Percentiles rank a stretch among this genome's conserved stretches.
These are phyloP conservation scores for Coemansia erecta DNA, from an alignment of 192 early-diverging fungal species.

Conservation along the genomic window DNA sequence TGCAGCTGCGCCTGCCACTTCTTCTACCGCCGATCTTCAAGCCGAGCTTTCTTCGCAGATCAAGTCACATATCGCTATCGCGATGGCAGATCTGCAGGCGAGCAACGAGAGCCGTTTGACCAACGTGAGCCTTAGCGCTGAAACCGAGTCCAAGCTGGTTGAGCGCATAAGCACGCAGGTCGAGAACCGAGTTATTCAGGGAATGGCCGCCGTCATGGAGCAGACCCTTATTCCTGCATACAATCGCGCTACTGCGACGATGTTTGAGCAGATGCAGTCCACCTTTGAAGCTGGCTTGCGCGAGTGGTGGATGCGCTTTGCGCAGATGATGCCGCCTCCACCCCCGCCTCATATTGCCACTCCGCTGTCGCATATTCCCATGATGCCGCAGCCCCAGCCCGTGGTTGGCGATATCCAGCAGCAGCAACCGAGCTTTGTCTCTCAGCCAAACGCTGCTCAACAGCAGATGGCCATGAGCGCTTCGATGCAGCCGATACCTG, in stretches of 20 bases:
- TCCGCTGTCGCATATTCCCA: slow-evolving; percentile 34
- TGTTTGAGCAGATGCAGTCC: slow-evolving; percentile 55
- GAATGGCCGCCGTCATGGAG: slow-evolving; percentile 38
- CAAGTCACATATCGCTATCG: slow-evolving; percentile 21
- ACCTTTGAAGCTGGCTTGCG: slow-evolving; percentile 48
- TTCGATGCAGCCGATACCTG: too few species aligned
- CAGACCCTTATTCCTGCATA: slow-evolving; percentile 50
- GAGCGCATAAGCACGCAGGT: slow-evolving; percentile 28
- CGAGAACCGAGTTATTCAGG: slow-evolving; percentile 24
- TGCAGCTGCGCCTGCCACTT: not conserved
- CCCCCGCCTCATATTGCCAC: slow-evolving; percentile 36
- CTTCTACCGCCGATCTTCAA: slow-evolving; percentile 3
- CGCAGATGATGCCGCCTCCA: slow-evolving; percentile 38
- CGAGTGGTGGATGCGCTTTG: slow-evolving; percentile 52
- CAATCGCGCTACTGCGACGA: slow-evolving; percentile 44
- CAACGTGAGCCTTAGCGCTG: slow-evolving; percentile 13
- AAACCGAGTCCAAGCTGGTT: slow-evolving; percentile 33
- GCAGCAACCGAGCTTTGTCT: not conserved
- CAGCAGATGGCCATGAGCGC: too few species aligned
- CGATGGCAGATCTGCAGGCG: slow-evolving; percentile 13
- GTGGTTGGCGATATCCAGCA: not conserved
- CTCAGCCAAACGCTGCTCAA: too few species aligned
- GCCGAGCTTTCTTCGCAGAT: slow-evolving; percentile 16
- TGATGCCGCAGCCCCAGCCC: slow-evolving; percentile 28
- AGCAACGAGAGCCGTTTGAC: not conserved